These are phyloP conservation scores for Diaporthe destruens DNA, from an alignment of 2,329 filamentous ascomycete species.

Conservation along the genomic window DNA sequence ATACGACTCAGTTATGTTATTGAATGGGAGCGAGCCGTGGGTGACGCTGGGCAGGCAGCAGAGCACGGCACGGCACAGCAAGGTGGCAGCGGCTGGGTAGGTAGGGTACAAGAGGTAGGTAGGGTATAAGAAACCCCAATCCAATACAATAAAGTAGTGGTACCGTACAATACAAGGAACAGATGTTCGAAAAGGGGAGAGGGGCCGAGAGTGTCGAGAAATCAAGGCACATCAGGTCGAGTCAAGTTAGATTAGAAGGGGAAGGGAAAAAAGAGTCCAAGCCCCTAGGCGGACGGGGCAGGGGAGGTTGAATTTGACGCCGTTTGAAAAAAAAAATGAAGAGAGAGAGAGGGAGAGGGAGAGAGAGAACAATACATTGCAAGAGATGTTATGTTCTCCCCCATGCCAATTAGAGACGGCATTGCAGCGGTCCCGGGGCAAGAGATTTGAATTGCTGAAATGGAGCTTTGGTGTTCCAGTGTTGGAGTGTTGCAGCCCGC, in stretches of 20 bases:
- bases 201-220: neutral
- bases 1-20: constrained; percentile 25
- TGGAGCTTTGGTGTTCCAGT: constrained; percentile 11
- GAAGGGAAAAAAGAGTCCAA: neutral
- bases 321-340: neutral
- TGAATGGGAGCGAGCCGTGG: constrained; percentile 10
- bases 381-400: no score
- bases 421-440: constrained; percentile 9
- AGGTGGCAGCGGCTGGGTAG: neutral
- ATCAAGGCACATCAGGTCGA: constrained; percentile 33
- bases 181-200: constrained; percentile 20
- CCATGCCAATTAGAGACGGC: constrained; percentile 14
- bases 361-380: neutral
- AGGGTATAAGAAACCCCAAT: neutral
- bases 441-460: constrained; percentile 31
- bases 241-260: constrained; percentile 20
- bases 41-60: neutral
- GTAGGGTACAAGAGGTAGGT: no score
- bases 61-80: neutral
- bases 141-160: neutral
- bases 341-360: no score
- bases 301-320: constrained; percentile 10
- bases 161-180: neutral
- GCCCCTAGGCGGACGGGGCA: constrained; percentile 6
- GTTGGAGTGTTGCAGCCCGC: constrained; percentile 9